phyloP scores from a whole-genome alignment of 306 rosid genomes.

The Quercus bicolor region DNA sequence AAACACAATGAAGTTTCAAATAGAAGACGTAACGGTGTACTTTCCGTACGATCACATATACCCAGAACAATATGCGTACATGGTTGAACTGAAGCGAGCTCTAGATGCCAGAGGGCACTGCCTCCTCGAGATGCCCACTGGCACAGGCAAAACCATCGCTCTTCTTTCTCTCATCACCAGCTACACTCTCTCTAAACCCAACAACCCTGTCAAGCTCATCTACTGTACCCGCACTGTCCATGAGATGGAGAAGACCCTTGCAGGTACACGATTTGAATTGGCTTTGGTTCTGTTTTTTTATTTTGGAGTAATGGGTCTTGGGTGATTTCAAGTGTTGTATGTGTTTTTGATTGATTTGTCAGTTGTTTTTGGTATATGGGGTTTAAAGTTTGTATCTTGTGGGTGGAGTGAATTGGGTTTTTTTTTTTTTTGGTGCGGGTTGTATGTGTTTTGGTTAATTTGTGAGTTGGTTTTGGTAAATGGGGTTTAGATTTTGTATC shows the following conservation, averaged over 20 bases:
- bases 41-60: constrained; percentile 90
- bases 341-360: no score
- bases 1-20: constrained; percentile 61
- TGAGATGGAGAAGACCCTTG: constrained; percentile 95
- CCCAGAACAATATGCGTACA: constrained; percentile 87
- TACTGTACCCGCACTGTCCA: constrained; percentile 97
- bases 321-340: no score
- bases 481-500: no score
- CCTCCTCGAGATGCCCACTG: constrained; percentile 90
- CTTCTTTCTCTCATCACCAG: constrained; percentile 79
- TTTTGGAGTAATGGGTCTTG: no score
- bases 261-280: background rate
- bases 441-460: no score
- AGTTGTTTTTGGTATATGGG: no score
- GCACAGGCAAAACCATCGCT: constrained; percentile 90
- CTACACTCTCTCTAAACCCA: constrained; percentile 75
- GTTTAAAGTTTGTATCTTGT: no score
- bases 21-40: constrained; percentile 76
- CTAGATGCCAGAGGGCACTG: constrained; percentile 89
- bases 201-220: constrained; percentile 69
- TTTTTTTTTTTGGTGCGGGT: no score
- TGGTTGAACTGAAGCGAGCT: constrained; percentile 83
- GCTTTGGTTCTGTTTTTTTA: no score
- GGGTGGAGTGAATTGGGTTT: no score
- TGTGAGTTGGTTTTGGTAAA: no score